Conservation (phyloP, 2,329 filamentous ascomycete genomes). For the Botrytis tulipae region DNA sequence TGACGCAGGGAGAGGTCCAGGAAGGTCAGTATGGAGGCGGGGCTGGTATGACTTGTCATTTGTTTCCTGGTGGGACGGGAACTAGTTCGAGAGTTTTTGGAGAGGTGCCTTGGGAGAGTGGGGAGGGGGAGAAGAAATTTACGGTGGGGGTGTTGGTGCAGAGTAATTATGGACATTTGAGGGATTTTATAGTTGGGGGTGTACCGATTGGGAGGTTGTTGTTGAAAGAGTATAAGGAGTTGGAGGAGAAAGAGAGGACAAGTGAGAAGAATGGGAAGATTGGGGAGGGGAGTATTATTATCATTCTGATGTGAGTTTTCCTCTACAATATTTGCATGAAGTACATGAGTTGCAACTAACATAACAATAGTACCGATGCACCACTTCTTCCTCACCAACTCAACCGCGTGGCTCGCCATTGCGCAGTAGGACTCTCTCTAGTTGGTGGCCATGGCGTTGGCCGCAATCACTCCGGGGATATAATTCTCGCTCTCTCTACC, state of each 20-base stretch:
- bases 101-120: slow-evolving; percentile 40
- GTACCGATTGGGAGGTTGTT: slow-evolving; percentile 61
- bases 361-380: slow-evolving; percentile 49
- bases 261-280: slow-evolving; percentile 41
- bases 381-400: slow-evolving; percentile 58
- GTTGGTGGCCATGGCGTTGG: slow-evolving; percentile 57
- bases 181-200: slow-evolving; percentile 57
- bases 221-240: slow-evolving; percentile 40
- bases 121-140: slow-evolving; percentile 42
- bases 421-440: slow-evolving; percentile 57
- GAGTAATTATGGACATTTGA: slow-evolving; percentile 60
- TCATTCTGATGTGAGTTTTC: slow-evolving; percentile 48
- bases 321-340: accelerated
- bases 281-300: slow-evolving; percentile 61
- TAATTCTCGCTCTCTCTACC: slow-evolving; percentile 67
- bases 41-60: slow-evolving; percentile 66
- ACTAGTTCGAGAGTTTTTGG: slow-evolving; percentile 57
- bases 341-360: not conserved
- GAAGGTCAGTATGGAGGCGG: slow-evolving; percentile 66
- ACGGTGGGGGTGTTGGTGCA: slow-evolving; percentile 63
- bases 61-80: slow-evolving; percentile 66
- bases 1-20: slow-evolving; percentile 47
- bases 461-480: slow-evolving; percentile 61
- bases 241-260: slow-evolving; percentile 30
- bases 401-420: slow-evolving; percentile 57